A percentile compares a stretch with the other conserved stretches of the same genome.
Evolutionary conservation across 495 filamentous ascomycete species (phyloP).

Genomic region (Saxophila tyrrhenica): DNA sequence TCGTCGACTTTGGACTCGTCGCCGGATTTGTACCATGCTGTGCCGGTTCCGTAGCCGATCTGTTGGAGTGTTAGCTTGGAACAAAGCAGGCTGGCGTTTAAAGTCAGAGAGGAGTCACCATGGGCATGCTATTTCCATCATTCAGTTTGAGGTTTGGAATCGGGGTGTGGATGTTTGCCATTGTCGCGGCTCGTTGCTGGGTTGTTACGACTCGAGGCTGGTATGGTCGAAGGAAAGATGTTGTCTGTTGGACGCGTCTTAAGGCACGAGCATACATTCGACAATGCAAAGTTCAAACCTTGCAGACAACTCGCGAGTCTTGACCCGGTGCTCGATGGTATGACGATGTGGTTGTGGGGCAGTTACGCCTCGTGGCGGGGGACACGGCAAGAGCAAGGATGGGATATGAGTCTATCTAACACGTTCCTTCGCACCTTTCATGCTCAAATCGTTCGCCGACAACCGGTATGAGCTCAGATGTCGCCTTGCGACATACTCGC

Average conservation of each 20-base stretch:
- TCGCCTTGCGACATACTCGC: too few species aligned
- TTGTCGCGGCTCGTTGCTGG: slow-evolving; percentile 24
- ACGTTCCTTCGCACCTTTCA: too few species aligned
- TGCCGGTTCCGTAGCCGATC: slow-evolving; percentile 64
- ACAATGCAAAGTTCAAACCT: background rate
- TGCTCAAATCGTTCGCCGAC: too few species aligned
- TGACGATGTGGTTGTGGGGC: too few species aligned
- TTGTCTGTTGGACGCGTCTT: background rate
- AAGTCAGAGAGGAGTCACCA: too few species aligned
- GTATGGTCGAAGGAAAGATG: background rate
- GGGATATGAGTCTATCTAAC: too few species aligned
- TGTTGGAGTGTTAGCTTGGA: too few species aligned
- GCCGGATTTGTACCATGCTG: slow-evolving; percentile 46
- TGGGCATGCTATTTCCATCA: slow-evolving; percentile 62
- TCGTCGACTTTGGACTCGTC: slow-evolving; percentile 36
- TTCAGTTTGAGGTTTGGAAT: slow-evolving; percentile 50
- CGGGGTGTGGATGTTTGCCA: slow-evolving; percentile 32
- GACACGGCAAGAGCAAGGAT: too few species aligned
- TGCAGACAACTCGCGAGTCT: background rate
- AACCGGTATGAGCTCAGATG: too few species aligned
- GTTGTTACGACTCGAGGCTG: background rate
- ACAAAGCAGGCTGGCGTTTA: background rate
- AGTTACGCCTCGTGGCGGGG: too few species aligned
- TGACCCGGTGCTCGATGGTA: too few species aligned
- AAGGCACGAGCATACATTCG: background rate